phyloP scores from a whole-genome alignment of 2,329 filamentous ascomycete species.

The Monilinia aucupariae region DNA sequence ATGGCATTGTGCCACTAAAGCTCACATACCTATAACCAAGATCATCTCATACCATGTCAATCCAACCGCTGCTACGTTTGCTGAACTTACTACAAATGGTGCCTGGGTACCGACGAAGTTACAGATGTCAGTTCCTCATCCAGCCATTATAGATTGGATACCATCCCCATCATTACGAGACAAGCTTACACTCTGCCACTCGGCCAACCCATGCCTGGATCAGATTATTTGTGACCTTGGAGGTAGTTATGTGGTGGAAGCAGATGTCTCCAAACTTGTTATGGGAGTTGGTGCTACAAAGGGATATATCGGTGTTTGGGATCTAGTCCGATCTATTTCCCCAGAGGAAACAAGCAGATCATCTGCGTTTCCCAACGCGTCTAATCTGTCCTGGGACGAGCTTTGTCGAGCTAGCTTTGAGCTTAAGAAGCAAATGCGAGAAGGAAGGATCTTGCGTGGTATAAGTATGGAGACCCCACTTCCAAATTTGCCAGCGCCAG shows the following conservation, averaged over 20 bases:
- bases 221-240: constrained; percentile 12
- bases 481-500: constrained; percentile 4
- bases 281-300: not conserved
- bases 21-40: constrained; percentile 5
- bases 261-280: constrained; percentile 7
- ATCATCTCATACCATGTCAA: constrained; percentile 8
- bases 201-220: constrained; percentile 11
- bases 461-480: not conserved
- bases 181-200: constrained; percentile 9
- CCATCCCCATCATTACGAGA: constrained; percentile 12
- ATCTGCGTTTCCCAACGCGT: not conserved
- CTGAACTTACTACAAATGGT: not conserved
- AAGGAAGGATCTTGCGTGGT: not conserved
- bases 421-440: constrained; percentile 2
- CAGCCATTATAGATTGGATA: constrained; percentile 6
- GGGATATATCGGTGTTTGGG: constrained; percentile 9
- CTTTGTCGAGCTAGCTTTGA: constrained; percentile 7
- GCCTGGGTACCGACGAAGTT: constrained; percentile 9
- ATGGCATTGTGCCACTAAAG: constrained; percentile 11
- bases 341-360: not conserved
- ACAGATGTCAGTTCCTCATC: constrained; percentile 6
- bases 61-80: constrained; percentile 9
- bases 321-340: constrained; percentile 5
- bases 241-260: constrained; percentile 13
- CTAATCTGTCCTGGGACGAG: not conserved